Percentiles rank a stretch among this genome's conserved stretches.
These are phyloP conservation scores for Ganoderma boninense DNA, from an alignment of 1,284 basidiomycete genomes.

Conservation along the genomic window DNA sequence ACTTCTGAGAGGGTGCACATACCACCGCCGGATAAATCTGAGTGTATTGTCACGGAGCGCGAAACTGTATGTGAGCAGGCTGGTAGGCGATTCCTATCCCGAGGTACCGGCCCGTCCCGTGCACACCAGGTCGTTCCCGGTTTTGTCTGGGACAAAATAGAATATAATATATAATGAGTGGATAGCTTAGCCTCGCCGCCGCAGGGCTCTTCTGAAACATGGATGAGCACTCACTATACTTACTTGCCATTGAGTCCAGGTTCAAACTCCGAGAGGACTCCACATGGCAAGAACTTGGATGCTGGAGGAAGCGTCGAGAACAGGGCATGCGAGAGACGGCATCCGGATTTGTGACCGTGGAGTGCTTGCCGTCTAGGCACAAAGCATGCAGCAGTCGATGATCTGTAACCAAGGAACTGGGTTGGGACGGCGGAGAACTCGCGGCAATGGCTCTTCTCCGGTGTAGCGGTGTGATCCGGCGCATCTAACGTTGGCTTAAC, in stretches of 20 bases:
- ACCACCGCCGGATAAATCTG: neutral
- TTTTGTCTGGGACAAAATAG: neutral
- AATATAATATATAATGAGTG: neutral
- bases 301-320: neutral
- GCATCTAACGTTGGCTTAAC: neutral
- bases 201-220: neutral
- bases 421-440: neutral
- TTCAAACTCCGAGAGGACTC: no score
- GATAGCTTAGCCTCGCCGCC: neutral
- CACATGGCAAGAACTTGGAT: neutral
- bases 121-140: neutral
- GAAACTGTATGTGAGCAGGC: neutral
- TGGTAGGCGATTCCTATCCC: neutral
- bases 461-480: neutral
- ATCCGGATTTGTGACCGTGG: neutral
- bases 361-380: neutral
- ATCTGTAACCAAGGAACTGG: neutral
- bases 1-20: neutral
- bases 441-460: neutral
- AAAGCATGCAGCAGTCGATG: neutral
- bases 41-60: neutral
- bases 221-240: neutral
- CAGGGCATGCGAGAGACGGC: neutral
- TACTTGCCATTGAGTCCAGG: no score
- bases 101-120: neutral